Percentiles rank a stretch among this genome's conserved stretches.
phyloP scores from a whole-genome alignment of 225 moss, liverwort and hornwort species.

The Marchantia paleacea region DNA sequence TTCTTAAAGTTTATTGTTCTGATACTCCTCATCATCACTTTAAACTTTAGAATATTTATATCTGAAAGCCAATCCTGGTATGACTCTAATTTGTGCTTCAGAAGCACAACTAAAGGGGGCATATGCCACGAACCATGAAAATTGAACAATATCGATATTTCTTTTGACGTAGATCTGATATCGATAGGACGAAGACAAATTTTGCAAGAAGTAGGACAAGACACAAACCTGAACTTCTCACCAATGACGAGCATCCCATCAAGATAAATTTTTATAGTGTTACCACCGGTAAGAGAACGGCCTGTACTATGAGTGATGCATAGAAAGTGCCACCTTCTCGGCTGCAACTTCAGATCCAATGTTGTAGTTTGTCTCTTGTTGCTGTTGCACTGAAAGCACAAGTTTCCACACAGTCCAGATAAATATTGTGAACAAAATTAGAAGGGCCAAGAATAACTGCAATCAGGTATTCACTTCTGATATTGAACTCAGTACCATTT shows the following conservation, averaged over 20 bases:
- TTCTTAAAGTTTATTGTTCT: not conserved
- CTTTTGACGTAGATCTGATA: not conserved
- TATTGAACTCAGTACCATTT: too few relatives aligned
- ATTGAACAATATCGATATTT: too few relatives aligned
- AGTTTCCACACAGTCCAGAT: not conserved
- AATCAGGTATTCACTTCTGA: too few relatives aligned
- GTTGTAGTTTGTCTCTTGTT: constrained; percentile 55
- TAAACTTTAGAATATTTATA: not conserved
- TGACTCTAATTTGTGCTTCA: not conserved
- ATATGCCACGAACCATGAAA: not conserved
- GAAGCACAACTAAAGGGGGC: not conserved
- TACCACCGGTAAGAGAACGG: constrained; percentile 71
- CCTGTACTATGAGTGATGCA: constrained; percentile 75
- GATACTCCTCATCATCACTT: not conserved
- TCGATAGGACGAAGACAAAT: not conserved
- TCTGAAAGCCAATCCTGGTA: too few relatives aligned
- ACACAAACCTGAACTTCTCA: constrained; percentile 63
- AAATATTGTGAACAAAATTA: too few relatives aligned
- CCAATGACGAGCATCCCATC: constrained; percentile 61
- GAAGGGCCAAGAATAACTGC: too few relatives aligned
- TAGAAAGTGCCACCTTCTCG: constrained; percentile 67
- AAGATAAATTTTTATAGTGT: constrained; percentile 62
- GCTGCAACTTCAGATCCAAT: constrained; percentile 50
- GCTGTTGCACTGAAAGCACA: constrained; percentile 48
- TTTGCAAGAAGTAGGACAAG: not conserved